Percentiles rank a stretch among this genome's conserved stretches.
These are phyloP conservation scores for Jacaranda copaia DNA, from an alignment of 257 asterid species.

Conservation along the genomic window DNA sequence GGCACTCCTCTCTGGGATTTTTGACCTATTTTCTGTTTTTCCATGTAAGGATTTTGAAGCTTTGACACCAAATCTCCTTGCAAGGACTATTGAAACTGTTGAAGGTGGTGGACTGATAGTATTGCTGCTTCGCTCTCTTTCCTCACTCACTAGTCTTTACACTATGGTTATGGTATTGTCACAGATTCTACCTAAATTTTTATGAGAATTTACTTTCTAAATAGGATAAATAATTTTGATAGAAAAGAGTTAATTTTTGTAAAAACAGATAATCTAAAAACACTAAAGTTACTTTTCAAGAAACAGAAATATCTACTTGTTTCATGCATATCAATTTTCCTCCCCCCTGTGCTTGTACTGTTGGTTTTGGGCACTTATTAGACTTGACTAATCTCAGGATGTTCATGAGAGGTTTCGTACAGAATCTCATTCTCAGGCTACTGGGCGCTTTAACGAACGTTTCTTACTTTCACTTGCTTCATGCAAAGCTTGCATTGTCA, in stretches of 20 bases:
- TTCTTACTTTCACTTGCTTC: constrained; percentile 92
- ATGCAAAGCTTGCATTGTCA: constrained; percentile 88
- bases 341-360: not conserved
- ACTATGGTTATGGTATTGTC: constrained; percentile 92
- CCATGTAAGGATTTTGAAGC: constrained; percentile 86
- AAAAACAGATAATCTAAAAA: constrained; percentile 2
- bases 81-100: constrained; percentile 98
- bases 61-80: constrained; percentile 97
- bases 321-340: not conserved
- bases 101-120: constrained; percentile 98
- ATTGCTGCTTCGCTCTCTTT: constrained; percentile 81
- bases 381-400: constrained; percentile 69
- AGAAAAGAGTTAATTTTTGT: constrained; percentile 1
- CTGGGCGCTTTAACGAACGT: constrained; percentile 95
- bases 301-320: constrained; percentile 2
- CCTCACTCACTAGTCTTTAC: constrained; percentile 87
- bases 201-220: constrained; percentile 7
- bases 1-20: not conserved
- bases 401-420: constrained; percentile 96
- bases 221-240: constrained; percentile 22
- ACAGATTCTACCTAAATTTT: constrained; percentile 21
- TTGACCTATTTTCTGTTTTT: constrained; percentile 22
- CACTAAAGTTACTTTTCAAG: not conserved
- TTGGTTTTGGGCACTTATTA: constrained; percentile 26
- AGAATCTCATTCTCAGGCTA: constrained; percentile 81